A percentile compares a stretch with the other conserved stretches of the same genome.
phyloP scores from a whole-genome alignment of 1,284 basidiomycete species.

The Trichosporon coremiiforme region DNA sequence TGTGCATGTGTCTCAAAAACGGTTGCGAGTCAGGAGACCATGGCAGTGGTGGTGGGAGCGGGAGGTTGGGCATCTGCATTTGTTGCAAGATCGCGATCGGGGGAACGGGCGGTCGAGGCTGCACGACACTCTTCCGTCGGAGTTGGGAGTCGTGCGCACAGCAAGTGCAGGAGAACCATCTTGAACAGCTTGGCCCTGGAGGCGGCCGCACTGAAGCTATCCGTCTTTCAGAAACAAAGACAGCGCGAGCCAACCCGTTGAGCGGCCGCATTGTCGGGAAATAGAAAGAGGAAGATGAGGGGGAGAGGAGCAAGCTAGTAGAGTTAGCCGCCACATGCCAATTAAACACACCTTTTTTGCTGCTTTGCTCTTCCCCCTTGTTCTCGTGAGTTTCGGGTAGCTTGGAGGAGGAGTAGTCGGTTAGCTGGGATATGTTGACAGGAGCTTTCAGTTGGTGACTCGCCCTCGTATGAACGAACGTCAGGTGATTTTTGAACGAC shows the following conservation, averaged over 20 bases:
- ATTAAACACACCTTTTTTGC: neutral
- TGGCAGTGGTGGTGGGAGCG: conserved; percentile 48
- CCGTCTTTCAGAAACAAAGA: neutral
- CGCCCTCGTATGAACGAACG: conserved; percentile 1
- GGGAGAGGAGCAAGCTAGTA: conserved; percentile 15
- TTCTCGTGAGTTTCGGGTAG: neutral
- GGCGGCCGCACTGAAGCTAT: conserved; percentile 26
- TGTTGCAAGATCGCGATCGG: conserved; percentile 27
- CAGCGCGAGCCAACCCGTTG: conserved; percentile 9
- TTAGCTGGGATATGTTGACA: neutral
- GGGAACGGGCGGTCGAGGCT: conserved; percentile 19
- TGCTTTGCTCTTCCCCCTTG: conserved; percentile 18
- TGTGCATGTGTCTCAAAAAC: conserved; percentile 48
- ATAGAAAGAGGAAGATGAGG: conserved; percentile 8
- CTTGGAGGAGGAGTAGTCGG: neutral
- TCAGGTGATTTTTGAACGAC: conserved; percentile 13
- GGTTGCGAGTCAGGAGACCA: conserved; percentile 51
- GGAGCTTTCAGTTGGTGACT: conserved; percentile 5
- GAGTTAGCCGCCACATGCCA: neutral
- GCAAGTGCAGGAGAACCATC: conserved; percentile 48
- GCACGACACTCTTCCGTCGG: neutral
- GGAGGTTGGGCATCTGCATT: conserved; percentile 40
- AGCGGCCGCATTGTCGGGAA: conserved; percentile 6
- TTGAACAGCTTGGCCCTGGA: conserved; percentile 44
- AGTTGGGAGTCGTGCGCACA: conserved; percentile 24